These are phyloP conservation scores for Alloteropsis semialata DNA, from an alignment of 176 grass and related monocot species.

Conservation along the genomic window DNA sequence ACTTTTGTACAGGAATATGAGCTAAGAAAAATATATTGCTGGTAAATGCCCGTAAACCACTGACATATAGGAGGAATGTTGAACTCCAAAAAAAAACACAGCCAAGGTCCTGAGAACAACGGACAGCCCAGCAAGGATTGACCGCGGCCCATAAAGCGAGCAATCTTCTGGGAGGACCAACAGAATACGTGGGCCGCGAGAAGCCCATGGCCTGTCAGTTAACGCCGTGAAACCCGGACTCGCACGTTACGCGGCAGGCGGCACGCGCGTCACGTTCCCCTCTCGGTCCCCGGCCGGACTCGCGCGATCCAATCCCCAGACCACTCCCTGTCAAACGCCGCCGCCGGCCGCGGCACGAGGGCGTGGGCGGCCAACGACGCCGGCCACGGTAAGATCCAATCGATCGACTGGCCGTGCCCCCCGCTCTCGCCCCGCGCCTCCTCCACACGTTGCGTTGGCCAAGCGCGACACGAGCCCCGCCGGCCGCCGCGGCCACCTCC, in stretches of 20 bases:
- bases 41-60: no score
- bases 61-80: no score
- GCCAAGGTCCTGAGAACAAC: no score
- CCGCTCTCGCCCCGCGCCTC: background rate
- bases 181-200: background rate
- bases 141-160: background rate
- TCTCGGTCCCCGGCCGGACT: background rate
- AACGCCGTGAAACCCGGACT: background rate
- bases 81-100: background rate
- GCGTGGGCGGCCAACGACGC: background rate
- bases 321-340: background rate
- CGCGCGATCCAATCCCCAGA: background rate
- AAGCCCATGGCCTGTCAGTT: background rate
- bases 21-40: no score
- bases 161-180: no score
- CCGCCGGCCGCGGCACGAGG: conserved; percentile 11
- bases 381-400: background rate
- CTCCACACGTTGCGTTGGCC: background rate
- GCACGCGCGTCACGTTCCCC: background rate
- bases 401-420: background rate
- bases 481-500: background rate
- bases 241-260: background rate
- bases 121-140: background rate
- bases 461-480: background rate
- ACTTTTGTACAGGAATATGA: no score